Percentiles rank a stretch among this genome's conserved stretches.
These are phyloP conservation scores for Xylaria sp. DNA, from an alignment of 2,329 filamentous ascomycete species.

Conservation along the genomic window DNA sequence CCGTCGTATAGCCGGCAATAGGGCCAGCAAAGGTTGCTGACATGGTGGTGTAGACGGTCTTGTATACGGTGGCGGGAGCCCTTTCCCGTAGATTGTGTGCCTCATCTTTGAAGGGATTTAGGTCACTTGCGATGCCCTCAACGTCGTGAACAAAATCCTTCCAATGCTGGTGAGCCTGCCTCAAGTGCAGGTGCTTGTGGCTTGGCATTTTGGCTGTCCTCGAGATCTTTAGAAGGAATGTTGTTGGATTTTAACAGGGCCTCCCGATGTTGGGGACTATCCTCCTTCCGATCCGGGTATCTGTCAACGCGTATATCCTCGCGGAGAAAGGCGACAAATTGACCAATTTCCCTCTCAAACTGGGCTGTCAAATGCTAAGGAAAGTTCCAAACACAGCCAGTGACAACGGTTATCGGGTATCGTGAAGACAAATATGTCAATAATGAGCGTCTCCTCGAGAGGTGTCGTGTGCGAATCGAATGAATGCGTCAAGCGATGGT, in stretches of 20 bases:
- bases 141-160: conserved; percentile 45
- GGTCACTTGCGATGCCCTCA: conserved; percentile 47
- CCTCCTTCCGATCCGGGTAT: conserved; percentile 15
- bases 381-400: neutral
- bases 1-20: conserved; percentile 57
- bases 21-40: conserved; percentile 55
- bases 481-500: conserved; percentile 38
- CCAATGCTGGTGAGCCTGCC: conserved; percentile 42
- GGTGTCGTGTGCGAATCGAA: conserved; percentile 41
- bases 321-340: conserved; percentile 7
- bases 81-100: conserved; percentile 37
- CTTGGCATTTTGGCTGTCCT: conserved; percentile 31
- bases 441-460: conserved; percentile 39
- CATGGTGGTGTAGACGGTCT: conserved; percentile 57
- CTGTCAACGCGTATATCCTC: conserved; percentile 22
- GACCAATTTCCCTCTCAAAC: conserved; percentile 9
- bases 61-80: conserved; percentile 49
- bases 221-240: neutral
- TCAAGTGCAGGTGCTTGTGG: conserved; percentile 45
- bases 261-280: conserved; percentile 3
- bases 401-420: conserved; percentile 4
- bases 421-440: conserved; percentile 25
- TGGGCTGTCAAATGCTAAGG: conserved; percentile 5
- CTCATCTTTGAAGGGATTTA: conserved; percentile 44
- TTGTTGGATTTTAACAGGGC: conserved; percentile 9